Evolutionary conservation across 2,329 filamentous ascomycete species (phyloP).

Genomic region (Chrysoporthe austroafricana): DNA sequence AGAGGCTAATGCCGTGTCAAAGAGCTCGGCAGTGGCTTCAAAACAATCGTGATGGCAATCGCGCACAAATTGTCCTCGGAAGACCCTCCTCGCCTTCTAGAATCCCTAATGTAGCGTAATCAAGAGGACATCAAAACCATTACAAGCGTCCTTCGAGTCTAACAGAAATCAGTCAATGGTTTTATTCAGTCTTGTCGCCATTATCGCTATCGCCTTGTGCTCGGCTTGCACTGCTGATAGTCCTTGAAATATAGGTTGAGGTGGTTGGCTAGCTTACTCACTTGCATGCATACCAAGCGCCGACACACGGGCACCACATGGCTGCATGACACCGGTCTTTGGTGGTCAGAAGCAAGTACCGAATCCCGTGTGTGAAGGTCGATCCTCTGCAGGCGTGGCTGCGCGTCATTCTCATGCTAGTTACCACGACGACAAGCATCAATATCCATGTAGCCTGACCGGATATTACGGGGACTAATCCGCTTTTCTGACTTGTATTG

Average conservation of each 20-base stretch:
- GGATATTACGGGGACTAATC: not conserved
- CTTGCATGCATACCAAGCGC: not conserved
- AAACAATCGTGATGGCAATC: not conserved
- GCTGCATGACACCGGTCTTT: not conserved
- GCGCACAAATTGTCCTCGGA: not conserved
- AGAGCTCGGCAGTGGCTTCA: too few relatives aligned
- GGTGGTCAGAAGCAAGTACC: conserved; percentile 1
- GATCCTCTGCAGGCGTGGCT: not conserved
- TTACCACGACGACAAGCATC: not conserved
- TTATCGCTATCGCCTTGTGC: not conserved
- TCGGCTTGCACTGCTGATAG: not conserved
- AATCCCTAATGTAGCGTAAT: not conserved
- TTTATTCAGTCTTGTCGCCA: not conserved
- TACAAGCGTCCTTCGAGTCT: not conserved
- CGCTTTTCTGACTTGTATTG: not conserved
- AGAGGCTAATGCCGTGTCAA: too few relatives aligned
- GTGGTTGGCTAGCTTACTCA: not conserved
- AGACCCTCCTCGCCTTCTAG: not conserved
- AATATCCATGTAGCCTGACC: not conserved
- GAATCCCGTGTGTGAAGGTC: conserved; percentile 7
- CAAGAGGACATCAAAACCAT: not conserved
- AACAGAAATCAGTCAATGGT: not conserved
- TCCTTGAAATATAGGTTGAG: not conserved
- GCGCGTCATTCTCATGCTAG: not conserved
- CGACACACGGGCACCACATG: not conserved